phyloP scores from a whole-genome alignment of 192 early-diverging fungal species.

The Pilobolus umbonatus region DNA sequence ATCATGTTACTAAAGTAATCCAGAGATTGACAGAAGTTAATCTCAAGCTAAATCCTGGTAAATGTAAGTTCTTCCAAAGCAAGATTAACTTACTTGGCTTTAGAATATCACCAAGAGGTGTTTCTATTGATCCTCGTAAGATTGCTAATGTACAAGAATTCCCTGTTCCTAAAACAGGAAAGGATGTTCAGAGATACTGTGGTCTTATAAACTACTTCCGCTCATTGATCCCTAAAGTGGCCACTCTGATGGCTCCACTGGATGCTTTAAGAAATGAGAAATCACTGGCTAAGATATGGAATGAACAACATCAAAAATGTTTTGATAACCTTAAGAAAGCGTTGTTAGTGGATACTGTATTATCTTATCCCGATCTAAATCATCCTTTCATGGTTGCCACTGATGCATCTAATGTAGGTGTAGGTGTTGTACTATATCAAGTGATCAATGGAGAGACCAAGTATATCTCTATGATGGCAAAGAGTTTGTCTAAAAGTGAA shows the following conservation, averaged over 20 bases:
- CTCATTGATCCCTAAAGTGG: slow-evolving; percentile 18
- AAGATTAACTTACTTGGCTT: background rate
- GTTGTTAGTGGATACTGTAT: slow-evolving; percentile 1
- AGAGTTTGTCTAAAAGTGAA: background rate
- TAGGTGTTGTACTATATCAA: slow-evolving; percentile 33
- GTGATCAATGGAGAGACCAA: background rate
- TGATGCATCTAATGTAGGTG: slow-evolving; percentile 34
- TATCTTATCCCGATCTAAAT: slow-evolving; percentile 22
- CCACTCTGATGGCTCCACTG: slow-evolving; percentile 20
- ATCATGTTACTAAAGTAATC: background rate
- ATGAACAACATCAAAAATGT: background rate
- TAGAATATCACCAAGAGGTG: background rate
- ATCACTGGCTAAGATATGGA: background rate
- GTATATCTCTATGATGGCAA: background rate
- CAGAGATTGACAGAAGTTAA: background rate
- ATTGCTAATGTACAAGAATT: slow-evolving; percentile 19
- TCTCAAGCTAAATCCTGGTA: background rate
- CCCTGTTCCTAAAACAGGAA: slow-evolving; percentile 17
- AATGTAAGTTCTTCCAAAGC: background rate
- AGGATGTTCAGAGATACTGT: slow-evolving; percentile 12
- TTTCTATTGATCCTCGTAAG: slow-evolving; percentile 8
- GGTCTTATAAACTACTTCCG: slow-evolving; percentile 28
- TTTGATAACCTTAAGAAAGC: slow-evolving; percentile 4
- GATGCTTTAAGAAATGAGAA: slow-evolving; percentile 13
- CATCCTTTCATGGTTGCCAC: slow-evolving; percentile 29